phyloP scores from a whole-genome alignment of 1,284 basidiomycete species.

The Melampsora larici-populina region DNA sequence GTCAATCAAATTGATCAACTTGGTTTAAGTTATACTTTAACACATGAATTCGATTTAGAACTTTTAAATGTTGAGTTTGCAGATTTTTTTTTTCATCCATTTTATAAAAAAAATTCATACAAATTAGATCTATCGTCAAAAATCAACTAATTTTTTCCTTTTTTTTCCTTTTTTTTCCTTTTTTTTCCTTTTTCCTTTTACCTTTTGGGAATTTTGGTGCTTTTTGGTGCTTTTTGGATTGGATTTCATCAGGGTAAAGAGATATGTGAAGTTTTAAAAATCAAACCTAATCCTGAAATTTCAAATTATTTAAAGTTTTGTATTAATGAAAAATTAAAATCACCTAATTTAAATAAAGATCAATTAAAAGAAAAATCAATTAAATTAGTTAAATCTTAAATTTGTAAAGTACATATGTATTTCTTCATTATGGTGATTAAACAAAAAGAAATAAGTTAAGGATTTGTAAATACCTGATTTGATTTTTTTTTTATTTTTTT shows the following conservation, averaged over 20 bases:
- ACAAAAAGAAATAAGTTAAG: too few species aligned
- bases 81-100: too few species aligned
- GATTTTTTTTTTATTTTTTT: too few species aligned
- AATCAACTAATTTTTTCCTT: too few species aligned
- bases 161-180: not conserved
- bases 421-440: too few species aligned
- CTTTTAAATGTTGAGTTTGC: slow-evolving; percentile 27
- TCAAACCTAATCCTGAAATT: slow-evolving; percentile 25
- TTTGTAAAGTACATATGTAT: too few species aligned
- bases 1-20: slow-evolving; percentile 11
- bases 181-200: not conserved
- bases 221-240: not conserved
- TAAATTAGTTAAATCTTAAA: not conserved
- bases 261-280: slow-evolving; percentile 27
- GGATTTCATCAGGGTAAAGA: slow-evolving; percentile 34
- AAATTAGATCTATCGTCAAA: too few species aligned
- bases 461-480: too few species aligned
- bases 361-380: not conserved
- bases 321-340: slow-evolving; percentile 22
- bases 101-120: too few species aligned
- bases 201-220: too few species aligned
- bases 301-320: slow-evolving; percentile 5
- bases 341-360: slow-evolving; percentile 18
- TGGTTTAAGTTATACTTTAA: not conserved
- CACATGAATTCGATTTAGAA: too few species aligned